Evolutionary conservation across 495 filamentous ascomycete genomes (phyloP), one percentile per base, ranked within the genome.

Genomic region (Cudoniella acicularis): DNA sequence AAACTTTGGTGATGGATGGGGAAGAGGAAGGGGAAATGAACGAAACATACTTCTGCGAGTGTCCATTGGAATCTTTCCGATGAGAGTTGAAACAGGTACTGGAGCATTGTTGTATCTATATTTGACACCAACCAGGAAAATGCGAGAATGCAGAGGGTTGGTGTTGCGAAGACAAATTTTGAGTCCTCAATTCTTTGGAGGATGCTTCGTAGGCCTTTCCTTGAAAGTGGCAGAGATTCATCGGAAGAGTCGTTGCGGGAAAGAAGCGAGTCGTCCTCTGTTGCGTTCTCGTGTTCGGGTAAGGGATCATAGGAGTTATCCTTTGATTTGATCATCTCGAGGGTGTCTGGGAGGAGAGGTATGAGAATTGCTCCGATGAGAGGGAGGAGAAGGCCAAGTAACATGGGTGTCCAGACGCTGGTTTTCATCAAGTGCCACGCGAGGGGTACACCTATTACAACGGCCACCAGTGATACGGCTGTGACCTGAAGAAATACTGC

Each of bases 401-500:
- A 2, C 49, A 60, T 54, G 16, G 57, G 49, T 2, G 46, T 2
- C 23, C 24, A 46, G 21, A 26, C 2, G 18, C n/a, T 46, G 30
- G 30, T 46, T 30, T 60, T 46, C 57, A 60, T 60, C 20, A 60
- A 16, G 23, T 27, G 46, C 49, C 49, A 53, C 21, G 57, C 24
- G n/a, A 54, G 30, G 10, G 57, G 57, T 2, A 48, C 43, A 13
- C 17, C 57, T 4, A 54, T 17, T 10, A 59, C 4, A 16, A 27
- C 13, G n/a, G 49, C 18, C 1, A 46, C 16, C 1, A 60, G 18
- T 0, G 1, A 10, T 2, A 20, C 49, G 4, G 49, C 57, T 6
- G 18, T 4, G 10, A 45, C 9, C 20, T 45, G 25, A n/a, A 53
- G 54, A 20, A 60, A 60, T 24, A 54, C 20, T 3, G 41, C n/a